phyloP scores from a whole-genome alignment of 2,329 filamentous ascomycete genomes.

The Aspergillus spinulosporus region DNA sequence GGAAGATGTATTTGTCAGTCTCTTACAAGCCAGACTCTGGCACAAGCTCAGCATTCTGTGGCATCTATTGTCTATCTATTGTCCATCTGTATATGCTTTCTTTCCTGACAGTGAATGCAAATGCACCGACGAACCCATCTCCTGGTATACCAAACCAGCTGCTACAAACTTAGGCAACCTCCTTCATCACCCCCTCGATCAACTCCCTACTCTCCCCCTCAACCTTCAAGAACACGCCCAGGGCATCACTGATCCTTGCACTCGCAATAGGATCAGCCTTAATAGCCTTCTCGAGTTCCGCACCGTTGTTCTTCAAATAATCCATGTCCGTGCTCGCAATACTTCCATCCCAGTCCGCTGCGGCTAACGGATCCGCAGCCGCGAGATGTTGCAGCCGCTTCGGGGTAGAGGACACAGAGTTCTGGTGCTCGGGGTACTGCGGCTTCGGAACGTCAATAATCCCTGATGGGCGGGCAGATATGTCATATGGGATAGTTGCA shows the following conservation, averaged over 20 bases:
- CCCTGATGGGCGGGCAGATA: background rate
- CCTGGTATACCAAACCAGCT: background rate
- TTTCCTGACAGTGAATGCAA: no score
- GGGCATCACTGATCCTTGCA: background rate
- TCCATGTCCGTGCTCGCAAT: conserved; percentile 45
- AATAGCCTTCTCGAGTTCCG: conserved; percentile 43
- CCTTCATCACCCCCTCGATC: background rate
- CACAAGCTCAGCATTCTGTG: no score
- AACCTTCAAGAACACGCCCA: background rate
- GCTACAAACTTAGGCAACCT: background rate
- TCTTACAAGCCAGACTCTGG: no score
- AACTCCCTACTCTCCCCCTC: background rate
- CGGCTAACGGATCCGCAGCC: conserved; percentile 44
- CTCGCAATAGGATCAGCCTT: background rate
- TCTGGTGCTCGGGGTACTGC: conserved; percentile 42
- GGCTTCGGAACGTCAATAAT: conserved; percentile 37
- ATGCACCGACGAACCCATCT: no score
- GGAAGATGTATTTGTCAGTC: no score
- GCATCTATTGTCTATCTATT: no score
- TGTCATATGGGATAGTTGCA: background rate
- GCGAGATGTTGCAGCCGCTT: conserved; percentile 32
- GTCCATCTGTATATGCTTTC: no score
- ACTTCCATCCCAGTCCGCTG: conserved; percentile 42
- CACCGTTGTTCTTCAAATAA: conserved; percentile 50
- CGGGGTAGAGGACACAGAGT: conserved; percentile 28